Evolutionary conservation across 768 basidiomycete genomes (phyloP).

Genomic region (Kwoniella mangroviensis): DNA sequence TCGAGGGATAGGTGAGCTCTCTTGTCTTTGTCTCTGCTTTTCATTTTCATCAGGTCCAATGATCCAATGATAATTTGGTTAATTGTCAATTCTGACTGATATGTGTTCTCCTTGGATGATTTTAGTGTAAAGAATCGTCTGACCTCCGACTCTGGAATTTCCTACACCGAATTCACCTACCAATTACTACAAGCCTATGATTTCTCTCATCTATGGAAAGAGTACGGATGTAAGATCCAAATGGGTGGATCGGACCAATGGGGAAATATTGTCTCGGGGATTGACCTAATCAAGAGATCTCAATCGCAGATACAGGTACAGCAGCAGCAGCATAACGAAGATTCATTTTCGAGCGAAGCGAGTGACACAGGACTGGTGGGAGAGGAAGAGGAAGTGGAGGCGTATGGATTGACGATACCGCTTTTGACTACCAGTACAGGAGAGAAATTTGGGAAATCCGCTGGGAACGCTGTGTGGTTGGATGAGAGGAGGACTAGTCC

Average conservation of each 20-base stretch:
- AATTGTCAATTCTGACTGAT: too few relatives aligned
- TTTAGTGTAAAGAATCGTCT: constrained; percentile 80
- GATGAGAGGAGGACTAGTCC: constrained; percentile 76
- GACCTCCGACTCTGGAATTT: constrained; percentile 77
- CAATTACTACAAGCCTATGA: constrained; percentile 97
- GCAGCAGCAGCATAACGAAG: constrained; percentile 30
- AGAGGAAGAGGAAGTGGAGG: constrained; percentile 53
- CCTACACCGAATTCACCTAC: constrained; percentile 98
- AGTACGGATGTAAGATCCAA: constrained; percentile 77
- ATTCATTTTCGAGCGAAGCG: constrained; percentile 61
- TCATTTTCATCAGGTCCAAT: too few relatives aligned
- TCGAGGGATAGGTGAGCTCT: constrained; percentile 75
- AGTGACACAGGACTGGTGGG: constrained; percentile 8
- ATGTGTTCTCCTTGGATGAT: neutral
- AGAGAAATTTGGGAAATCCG: constrained; percentile 96
- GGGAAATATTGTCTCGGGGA: constrained; percentile 94
- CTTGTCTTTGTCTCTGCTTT: too few relatives aligned
- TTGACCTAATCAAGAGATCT: constrained; percentile 79
- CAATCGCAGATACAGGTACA: neutral
- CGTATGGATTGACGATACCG: constrained; percentile 90
- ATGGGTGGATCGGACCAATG: constrained; percentile 97
- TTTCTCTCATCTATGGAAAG: constrained; percentile 73
- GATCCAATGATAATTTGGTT: too few relatives aligned
- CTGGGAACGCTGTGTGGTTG: constrained; percentile 93
- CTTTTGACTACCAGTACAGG: constrained; percentile 85